Base-by-base conservation (phyloP, 352 stramenopile genomes). In the Phytopythium litorale region DNA sequence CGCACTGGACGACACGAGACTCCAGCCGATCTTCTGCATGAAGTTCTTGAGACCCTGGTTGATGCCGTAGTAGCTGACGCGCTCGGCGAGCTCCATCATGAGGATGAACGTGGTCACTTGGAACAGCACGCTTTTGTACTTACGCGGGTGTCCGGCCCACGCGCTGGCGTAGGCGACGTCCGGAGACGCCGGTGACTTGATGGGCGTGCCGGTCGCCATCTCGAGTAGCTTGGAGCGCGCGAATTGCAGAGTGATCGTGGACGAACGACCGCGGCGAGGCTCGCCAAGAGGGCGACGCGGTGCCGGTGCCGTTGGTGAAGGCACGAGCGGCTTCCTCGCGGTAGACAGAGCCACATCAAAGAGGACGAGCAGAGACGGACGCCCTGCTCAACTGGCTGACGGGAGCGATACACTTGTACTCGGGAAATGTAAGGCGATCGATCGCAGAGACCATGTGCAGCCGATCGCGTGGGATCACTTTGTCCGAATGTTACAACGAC, bases 11-110 rank as follows among this genome's bases (percentile, higher is more conserved):
- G n/a, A n/a, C n/a, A 30, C 28, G 40, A 71, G 21, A 56, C 65
- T 78, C 76, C 75, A 88, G 53, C 70, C 71, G 45, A 88, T 70
- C 46, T 67, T 72, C 53, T 76, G 62, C 74, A 87, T 82, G 56
- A 84, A 85, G 65, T 85, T 82, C 61, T 74, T 73, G 56, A 81
- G 68, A 5, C 71, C 71, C 56, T 82, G 73, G 66, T 78, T 81
- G 67, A 85, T 83, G 40, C 71, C 72, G 65, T 78, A 85, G 64
- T 79, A 84, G 51, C 67, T 77, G 48, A 88, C 63, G 57, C 79
- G 76, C 60, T 88, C 79, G 32, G 78, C 75, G 28, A 89, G 71
- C 59, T 88, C 79, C 75, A 87, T 84, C 45, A 83, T 63, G n/a
- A 88, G 60, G 63, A 88, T 81, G 68, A 81, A 88, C 23, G 73